phyloP scores from a whole-genome alignment of 345 rosid genomes.

The Pelargonium nanum region DNA sequence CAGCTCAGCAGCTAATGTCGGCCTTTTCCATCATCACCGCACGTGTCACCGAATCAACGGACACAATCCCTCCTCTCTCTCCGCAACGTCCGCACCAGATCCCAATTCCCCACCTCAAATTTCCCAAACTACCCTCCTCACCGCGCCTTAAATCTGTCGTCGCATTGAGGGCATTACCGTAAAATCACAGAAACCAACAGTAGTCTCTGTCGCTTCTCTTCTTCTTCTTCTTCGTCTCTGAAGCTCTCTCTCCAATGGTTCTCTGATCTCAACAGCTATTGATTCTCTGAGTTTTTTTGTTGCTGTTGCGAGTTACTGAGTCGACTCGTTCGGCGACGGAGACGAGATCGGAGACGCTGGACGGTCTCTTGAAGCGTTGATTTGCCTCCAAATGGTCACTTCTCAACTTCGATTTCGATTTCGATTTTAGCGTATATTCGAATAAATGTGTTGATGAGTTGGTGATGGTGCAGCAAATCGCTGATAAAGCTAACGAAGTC shows the following conservation, averaged over 20 bases:
- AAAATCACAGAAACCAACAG: neutral
- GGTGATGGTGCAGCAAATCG: constrained; percentile 34
- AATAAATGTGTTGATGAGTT: neutral
- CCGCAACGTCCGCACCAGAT: too few species aligned
- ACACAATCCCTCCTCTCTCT: too few species aligned
- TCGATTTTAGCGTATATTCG: neutral
- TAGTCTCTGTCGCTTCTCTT: too few species aligned
- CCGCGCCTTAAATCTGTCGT: too few species aligned
- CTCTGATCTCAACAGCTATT: neutral
- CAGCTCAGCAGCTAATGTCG: too few species aligned
- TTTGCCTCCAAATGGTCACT: constrained; percentile 62
- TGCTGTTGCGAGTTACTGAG: constrained; percentile 1
- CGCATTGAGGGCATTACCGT: neutral
- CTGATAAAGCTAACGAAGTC: too few species aligned
- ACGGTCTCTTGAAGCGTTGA: constrained; percentile 77
- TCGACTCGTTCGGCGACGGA: constrained; percentile 1
- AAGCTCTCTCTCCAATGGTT: too few species aligned
- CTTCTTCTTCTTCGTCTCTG: too few species aligned
- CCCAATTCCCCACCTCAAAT: too few species aligned
- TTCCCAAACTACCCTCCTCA: too few species aligned
- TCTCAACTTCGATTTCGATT: neutral
- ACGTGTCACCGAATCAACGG: too few species aligned
- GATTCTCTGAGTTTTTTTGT: neutral
- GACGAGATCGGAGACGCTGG: constrained; percentile 51
- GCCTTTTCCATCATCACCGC: too few species aligned